Evolutionary conservation across 352 stramenopile genomes (phyloP).

Genomic region (Poterioochromonas sp.): DNA sequence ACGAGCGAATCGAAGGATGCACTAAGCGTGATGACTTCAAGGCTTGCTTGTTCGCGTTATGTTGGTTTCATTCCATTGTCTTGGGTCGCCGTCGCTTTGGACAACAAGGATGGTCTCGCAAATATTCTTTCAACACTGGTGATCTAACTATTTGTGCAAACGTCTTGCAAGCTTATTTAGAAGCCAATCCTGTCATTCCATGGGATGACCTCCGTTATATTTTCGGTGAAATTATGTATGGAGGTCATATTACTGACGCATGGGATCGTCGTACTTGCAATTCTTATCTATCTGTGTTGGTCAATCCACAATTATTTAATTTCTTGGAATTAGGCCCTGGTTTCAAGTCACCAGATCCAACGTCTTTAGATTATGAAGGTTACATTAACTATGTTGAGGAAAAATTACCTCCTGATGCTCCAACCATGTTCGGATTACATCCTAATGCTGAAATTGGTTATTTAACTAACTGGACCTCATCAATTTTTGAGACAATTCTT

Average conservation of each 20-base stretch:
- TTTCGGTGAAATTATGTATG: conserved; percentile 94
- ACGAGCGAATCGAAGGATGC: conserved; percentile 63
- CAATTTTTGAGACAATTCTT: conserved; percentile 83
- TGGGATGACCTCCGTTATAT: conserved; percentile 91
- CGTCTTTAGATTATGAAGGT: conserved; percentile 41
- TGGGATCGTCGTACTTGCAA: conserved; percentile 91
- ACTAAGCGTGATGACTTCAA: conserved; percentile 78
- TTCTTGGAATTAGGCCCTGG: conserved; percentile 82
- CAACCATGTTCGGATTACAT: conserved; percentile 82
- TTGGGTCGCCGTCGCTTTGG: conserved; percentile 78
- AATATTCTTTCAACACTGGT: conserved; percentile 89
- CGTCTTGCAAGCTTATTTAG: conserved; percentile 80
- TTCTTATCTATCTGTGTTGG: conserved; percentile 77
- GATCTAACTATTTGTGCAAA: conserved; percentile 87
- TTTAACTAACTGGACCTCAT: conserved; percentile 77
- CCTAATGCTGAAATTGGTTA: conserved; percentile 90
- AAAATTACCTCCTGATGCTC: conserved; percentile 78
- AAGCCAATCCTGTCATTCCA: conserved; percentile 75
- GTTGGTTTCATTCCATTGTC: conserved; percentile 90
- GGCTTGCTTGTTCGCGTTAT: conserved; percentile 81
- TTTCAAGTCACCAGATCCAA: conserved; percentile 52
- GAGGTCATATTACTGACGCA: conserved; percentile 85
- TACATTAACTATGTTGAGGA: conserved; percentile 76
- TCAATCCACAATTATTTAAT: conserved; percentile 68
- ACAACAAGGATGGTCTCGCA: conserved; percentile 82